Conservation (phyloP, 495 filamentous ascomycete genomes). For the Hypomontagnella submonticulosa region DNA sequence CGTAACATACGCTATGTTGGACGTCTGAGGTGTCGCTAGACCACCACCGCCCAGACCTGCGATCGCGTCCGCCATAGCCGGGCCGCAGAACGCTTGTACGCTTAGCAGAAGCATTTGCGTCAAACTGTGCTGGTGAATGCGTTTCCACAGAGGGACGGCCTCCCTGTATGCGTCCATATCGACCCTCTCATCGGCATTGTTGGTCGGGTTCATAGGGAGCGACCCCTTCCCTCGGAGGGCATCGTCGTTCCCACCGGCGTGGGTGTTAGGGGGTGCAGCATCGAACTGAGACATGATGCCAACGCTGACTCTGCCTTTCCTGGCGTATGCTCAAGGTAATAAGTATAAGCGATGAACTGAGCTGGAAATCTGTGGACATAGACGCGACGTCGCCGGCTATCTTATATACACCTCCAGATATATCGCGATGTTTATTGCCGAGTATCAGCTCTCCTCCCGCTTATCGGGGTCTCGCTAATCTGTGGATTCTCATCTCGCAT, state of each 20-base stretch:
- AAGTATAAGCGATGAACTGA: background rate
- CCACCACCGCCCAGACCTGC: slow-evolving; percentile 37
- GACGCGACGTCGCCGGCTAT: slow-evolving; percentile 14
- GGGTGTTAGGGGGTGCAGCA: slow-evolving; percentile 37
- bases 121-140: slow-evolving; percentile 34
- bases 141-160: slow-evolving; percentile 36
- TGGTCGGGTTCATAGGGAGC: slow-evolving; percentile 34
- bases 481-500: slow-evolving; percentile 19
- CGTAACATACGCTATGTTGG: slow-evolving; percentile 36
- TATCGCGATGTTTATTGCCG: slow-evolving; percentile 27
- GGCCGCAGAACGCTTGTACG: slow-evolving; percentile 38
- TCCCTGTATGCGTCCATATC: slow-evolving; percentile 36
- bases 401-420: slow-evolving; percentile 26
- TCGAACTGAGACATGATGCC: slow-evolving; percentile 39
- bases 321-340: background rate
- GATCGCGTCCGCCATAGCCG: slow-evolving; percentile 40
- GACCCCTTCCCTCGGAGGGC: slow-evolving; percentile 32
- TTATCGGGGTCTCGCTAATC: slow-evolving; percentile 34
- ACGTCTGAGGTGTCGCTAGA: slow-evolving; percentile 38
- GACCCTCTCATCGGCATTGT: slow-evolving; percentile 31
- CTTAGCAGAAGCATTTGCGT: slow-evolving; percentile 41
- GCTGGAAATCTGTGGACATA: slow-evolving; percentile 3
- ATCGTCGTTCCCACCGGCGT: slow-evolving; percentile 35
- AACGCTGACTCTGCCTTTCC: slow-evolving; percentile 6
- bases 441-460: slow-evolving; percentile 4